Evolutionary conservation across 2,329 filamentous ascomycete genomes (phyloP), one percentile per base, ranked within the genome.

Genomic region (Diaporthe citrichinensis): DNA sequence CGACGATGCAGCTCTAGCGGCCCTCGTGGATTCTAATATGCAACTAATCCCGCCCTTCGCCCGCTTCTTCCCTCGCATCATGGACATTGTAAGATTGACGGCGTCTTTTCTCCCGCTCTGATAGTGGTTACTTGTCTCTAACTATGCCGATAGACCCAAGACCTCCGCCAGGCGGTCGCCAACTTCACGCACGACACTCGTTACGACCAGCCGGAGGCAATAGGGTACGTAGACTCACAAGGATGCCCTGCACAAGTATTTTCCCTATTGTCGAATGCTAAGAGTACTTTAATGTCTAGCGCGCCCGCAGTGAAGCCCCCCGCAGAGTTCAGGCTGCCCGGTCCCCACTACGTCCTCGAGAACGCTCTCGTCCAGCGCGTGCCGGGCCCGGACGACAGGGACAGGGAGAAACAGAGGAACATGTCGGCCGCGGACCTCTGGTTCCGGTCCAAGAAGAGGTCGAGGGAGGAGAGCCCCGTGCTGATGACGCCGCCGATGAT

Each of bases 31-130:
- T 58, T 81, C 80, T 20, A 81, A 85, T 9, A 78, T 86, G 74
- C 80, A 78, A 46, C 79, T 85, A 10, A 82, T 82, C 20, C 79
- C 83, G 53, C 81, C 83, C 2, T 83, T 84, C 80, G 80, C 78
- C 17, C 61, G 51, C 9, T 72, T 79, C 14, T 78, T 80, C n/a
- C 79, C 79, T 23, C 72, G 75, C 1, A 74, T 78, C 20, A 74
- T 71, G 39, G 75, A 78, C 15, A 74, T 73, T 6, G 73, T 79
- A 72, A 46, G 79, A 77, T 44, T 44, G 41, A 59, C 8, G 12
- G 58, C 34, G 10, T 6, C 15, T 12, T 25, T 36, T 17, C 25
- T 34, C 36, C 9, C n/a, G 51, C 17, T 49, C 28, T 41, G 71
- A 59, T 46, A 49, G 53, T 36, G 17, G 8, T 10, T 8, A 4